Base-by-base conservation (phyloP, 352 stramenopile species). In the Pythium vanterpoolii region DNA sequence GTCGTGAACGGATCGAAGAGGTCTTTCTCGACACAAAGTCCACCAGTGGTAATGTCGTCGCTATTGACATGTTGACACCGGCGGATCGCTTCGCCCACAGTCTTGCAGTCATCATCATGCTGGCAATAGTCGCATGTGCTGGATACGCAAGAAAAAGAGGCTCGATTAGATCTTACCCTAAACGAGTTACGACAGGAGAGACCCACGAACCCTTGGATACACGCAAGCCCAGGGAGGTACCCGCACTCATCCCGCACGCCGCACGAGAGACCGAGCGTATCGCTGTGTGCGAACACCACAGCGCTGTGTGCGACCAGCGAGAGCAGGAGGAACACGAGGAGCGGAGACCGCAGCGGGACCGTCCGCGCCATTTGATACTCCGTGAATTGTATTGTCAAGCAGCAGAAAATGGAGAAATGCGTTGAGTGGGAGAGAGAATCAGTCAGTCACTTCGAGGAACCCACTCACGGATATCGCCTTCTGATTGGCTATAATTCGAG, bases 11-110 rank as follows among this genome's bases (percentile, higher is more conserved):
- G 83, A 19, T 74, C 59, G 43, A 95, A 95, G 18, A 95, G 60
- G 44, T 95, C 64, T 51, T 95, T 95, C 42, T 95, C 83, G 19
- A 90, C 78, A 66, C 85, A 95, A 26, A 75, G 53, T 26, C 74
- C 63, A 28, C 74, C 70, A 0, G 74, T 83, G 8, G 26, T 44
- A 46, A 60, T 30, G 49, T 80, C 60, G 28, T 56, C 4, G 21
- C 33, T 56, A 27, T 77, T 42, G 39, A 77, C 42, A n/a, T 71
- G 52, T 60, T 76, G 70, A 50, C 84, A 94, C 23, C 76, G 77
- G 47, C 81, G 89, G 26, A 76, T 81, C 2, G 66, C 48, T 39
- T 93, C 81, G 5, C 62, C 58, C 23, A 49, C 21, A 28, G 40
- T 62, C 33, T 69, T 79, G 58, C 85, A 95, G 72, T 95, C 76